These are phyloP conservation scores for Hericium rajendrae DNA, from an alignment of 768 basidiomycete species.

Conservation along the genomic window DNA sequence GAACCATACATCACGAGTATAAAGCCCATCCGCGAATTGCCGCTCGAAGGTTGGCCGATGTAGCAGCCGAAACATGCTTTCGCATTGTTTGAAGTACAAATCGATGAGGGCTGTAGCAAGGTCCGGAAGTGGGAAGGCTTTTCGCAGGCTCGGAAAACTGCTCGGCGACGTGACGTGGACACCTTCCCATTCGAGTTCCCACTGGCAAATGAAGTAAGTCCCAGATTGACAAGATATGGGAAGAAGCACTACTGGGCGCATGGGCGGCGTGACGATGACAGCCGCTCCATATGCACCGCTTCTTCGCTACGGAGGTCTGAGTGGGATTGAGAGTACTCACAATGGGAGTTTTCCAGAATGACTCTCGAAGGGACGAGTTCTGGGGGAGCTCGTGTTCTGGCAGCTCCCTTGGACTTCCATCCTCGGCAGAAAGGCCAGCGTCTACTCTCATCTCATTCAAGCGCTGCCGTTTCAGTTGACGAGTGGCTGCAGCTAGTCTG, in stretches of 20 bases:
- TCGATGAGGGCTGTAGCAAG: constrained; percentile 50
- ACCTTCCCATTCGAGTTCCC: constrained; percentile 51
- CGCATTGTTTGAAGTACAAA: constrained; percentile 56
- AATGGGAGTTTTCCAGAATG: constrained; percentile 10
- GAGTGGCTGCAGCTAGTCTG: constrained; percentile 3
- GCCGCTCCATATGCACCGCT: background rate
- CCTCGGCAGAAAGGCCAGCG: background rate
- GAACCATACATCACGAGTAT: constrained; percentile 33
- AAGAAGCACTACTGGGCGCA: background rate
- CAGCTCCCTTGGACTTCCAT: background rate
- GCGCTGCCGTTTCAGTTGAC: constrained; percentile 3
- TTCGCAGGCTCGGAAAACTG: constrained; percentile 25
- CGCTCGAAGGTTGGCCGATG: constrained; percentile 63
- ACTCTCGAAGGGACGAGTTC: constrained; percentile 1
- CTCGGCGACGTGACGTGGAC: constrained; percentile 22
- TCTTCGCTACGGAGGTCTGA: no score
- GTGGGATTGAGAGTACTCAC: constrained; percentile 6
- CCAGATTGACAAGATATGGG: background rate
- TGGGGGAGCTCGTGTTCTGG: background rate
- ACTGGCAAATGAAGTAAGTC: constrained; percentile 26
- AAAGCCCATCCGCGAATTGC: constrained; percentile 44
- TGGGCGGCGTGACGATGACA: background rate
- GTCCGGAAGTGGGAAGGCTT: constrained; percentile 52
- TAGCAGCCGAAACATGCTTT: constrained; percentile 54
- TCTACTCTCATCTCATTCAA: constrained; percentile 1